Evolutionary conservation across 148 eudicot species (phyloP).

Genomic region (Hydrangea macrophylla): DNA sequence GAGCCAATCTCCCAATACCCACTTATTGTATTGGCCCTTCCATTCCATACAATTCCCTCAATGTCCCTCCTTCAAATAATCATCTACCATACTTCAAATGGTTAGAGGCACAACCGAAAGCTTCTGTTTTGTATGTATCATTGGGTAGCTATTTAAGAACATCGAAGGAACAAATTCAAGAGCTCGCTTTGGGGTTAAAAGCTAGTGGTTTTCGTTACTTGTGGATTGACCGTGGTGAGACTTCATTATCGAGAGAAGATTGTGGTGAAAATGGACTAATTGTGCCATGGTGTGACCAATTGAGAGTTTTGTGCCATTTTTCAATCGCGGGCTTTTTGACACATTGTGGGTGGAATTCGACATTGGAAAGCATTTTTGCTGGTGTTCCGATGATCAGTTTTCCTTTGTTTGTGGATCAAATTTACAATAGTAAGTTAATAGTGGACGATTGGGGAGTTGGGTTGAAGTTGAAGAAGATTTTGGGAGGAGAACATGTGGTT

Average conservation of each 20-base stretch:
- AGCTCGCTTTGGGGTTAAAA: constrained; percentile 16
- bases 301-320: constrained; percentile 18
- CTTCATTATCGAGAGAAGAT: not conserved
- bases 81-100: not conserved
- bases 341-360: no score
- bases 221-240: not conserved
- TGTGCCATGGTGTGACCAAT: constrained; percentile 27
- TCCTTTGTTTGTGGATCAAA: not conserved
- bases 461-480: not conserved
- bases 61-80: not conserved
- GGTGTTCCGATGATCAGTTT: constrained; percentile 3
- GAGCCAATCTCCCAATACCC: not conserved
- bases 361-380: not conserved
- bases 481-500: not conserved
- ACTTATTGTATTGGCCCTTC: constrained; percentile 5
- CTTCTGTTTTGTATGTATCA: constrained; percentile 18
- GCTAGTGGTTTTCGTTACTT: constrained; percentile 10
- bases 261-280: constrained; percentile 16
- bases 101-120: constrained; percentile 9
- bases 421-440: not conserved
- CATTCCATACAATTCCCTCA: constrained; percentile 5
- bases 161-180: constrained; percentile 5
- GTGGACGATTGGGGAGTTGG: not conserved
- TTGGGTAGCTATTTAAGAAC: constrained; percentile 14
- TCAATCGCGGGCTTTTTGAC: constrained; percentile 12